A percentile compares a stretch with the other conserved stretches of the same genome.
These are phyloP conservation scores for Rhodomyrtus tomentosa DNA, from an alignment of 345 rosid species.

Conservation along the genomic window DNA sequence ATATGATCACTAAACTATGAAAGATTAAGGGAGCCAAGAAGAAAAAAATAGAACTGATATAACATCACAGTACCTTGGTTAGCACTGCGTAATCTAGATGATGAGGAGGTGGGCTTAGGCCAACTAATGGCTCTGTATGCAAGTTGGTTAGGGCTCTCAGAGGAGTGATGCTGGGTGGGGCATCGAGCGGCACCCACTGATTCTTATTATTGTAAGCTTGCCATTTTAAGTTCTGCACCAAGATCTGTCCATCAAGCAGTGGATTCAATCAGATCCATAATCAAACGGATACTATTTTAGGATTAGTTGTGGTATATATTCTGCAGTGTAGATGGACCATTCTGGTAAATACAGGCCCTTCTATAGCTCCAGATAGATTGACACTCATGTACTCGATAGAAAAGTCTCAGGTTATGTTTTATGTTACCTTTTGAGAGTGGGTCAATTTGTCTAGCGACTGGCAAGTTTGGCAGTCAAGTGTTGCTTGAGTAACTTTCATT, in stretches of 20 bases:
- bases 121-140: conserved; percentile 11
- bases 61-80: conserved; percentile 27
- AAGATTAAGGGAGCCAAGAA: background rate
- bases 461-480: conserved; percentile 15
- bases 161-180: conserved; percentile 3
- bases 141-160: conserved; percentile 18
- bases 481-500: conserved; percentile 27
- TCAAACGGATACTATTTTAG: no score
- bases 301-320: no score
- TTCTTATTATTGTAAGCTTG: conserved; percentile 32
- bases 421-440: conserved; percentile 24
- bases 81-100: conserved; percentile 14
- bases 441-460: conserved; percentile 16
- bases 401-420: no score
- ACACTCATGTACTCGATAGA: no score
- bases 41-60: background rate
- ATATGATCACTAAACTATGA: no score
- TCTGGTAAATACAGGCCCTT: background rate
- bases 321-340: no score
- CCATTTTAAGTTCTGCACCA: conserved; percentile 26
- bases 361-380: background rate
- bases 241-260: conserved; percentile 9
- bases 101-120: conserved; percentile 10
- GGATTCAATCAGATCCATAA: background rate
- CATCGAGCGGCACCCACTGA: conserved; percentile 6